Conservation (phyloP, 352 stramenopile genomes). For the Lagenidium giganteum region DNA sequence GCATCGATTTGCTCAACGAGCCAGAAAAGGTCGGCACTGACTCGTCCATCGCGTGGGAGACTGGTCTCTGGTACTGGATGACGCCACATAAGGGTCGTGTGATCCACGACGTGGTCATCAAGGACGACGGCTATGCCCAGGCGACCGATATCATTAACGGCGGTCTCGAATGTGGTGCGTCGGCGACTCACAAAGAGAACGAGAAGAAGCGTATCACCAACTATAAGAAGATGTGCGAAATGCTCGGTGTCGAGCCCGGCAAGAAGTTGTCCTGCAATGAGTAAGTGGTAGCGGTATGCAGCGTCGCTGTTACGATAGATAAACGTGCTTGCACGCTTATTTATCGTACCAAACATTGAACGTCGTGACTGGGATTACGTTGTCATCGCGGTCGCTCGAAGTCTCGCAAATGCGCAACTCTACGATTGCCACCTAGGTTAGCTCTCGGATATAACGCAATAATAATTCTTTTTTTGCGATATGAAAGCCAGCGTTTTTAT, state of each 20-base stretch:
- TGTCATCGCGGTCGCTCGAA: too few relatives aligned
- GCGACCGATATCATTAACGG: constrained; percentile 48
- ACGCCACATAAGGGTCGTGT: constrained; percentile 26
- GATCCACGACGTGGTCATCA: constrained; percentile 36
- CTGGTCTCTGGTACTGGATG: constrained; percentile 49
- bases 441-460: too few relatives aligned
- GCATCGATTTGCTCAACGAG: constrained; percentile 30
- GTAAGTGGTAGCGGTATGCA: too few relatives aligned
- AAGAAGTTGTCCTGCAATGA: constrained; percentile 10
- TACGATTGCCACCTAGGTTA: too few relatives aligned
- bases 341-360: too few relatives aligned
- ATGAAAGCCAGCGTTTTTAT: too few relatives aligned
- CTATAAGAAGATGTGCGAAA: constrained; percentile 3
- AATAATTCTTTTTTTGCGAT: too few relatives aligned
- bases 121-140: constrained; percentile 27
- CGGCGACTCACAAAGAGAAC: constrained; percentile 24
- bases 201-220: constrained; percentile 25
- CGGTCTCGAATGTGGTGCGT: constrained; percentile 29
- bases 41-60: constrained; percentile 32
- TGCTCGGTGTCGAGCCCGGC: constrained; percentile 3
- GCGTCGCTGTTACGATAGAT: too few relatives aligned
- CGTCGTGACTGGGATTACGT: too few relatives aligned
- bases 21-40: constrained; percentile 35
- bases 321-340: too few relatives aligned
- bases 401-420: too few relatives aligned